Conservation (phyloP, 1,139 yeast species). For the Yamadazyma mexicana region DNA sequence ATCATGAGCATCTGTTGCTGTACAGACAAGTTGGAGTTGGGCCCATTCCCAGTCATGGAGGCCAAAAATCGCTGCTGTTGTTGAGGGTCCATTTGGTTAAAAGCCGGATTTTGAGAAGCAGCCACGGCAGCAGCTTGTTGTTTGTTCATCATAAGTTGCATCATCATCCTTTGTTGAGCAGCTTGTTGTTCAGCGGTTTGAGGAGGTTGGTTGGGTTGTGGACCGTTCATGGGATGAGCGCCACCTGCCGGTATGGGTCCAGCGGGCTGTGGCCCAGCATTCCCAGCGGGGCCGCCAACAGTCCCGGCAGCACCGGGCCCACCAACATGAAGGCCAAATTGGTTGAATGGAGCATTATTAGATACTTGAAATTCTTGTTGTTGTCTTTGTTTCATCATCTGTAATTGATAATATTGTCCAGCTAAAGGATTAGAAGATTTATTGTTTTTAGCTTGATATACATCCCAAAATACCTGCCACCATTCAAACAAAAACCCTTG, state of each 20-base stretch:
- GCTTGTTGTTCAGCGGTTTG: conserved; percentile 22
- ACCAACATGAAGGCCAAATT: conserved; percentile 12
- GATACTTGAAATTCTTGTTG: conserved; percentile 41
- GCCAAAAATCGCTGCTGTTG: conserved; percentile 22
- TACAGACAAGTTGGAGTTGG: conserved; percentile 5
- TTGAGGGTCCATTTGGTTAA: conserved; percentile 24
- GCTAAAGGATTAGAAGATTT: conserved; percentile 59
- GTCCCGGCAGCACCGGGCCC: conserved; percentile 4
- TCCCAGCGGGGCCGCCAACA: neutral
- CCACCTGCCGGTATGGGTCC: conserved; percentile 10
- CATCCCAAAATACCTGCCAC: conserved; percentile 98
- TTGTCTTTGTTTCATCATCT: conserved; percentile 63
- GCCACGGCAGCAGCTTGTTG: conserved; percentile 16
- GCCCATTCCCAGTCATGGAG: conserved; percentile 14
- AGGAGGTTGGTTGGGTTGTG: conserved; percentile 14
- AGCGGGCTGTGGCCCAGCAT: conserved; percentile 6
- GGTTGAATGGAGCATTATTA: neutral
- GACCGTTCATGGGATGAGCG: conserved; percentile 3
- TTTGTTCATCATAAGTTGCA: conserved; percentile 25
- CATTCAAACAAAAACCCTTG: conserved; percentile 88
- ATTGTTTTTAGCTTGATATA: conserved; percentile 73
- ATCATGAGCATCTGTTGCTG: conserved; percentile 6
- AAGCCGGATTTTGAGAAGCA: conserved; percentile 17
- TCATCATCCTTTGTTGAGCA: conserved; percentile 26
- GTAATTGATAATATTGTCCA: conserved; percentile 69